These are phyloP conservation scores for Talaromyces marneffei DNA, from an alignment of 2,329 filamentous ascomycete species.

Conservation along the genomic window DNA sequence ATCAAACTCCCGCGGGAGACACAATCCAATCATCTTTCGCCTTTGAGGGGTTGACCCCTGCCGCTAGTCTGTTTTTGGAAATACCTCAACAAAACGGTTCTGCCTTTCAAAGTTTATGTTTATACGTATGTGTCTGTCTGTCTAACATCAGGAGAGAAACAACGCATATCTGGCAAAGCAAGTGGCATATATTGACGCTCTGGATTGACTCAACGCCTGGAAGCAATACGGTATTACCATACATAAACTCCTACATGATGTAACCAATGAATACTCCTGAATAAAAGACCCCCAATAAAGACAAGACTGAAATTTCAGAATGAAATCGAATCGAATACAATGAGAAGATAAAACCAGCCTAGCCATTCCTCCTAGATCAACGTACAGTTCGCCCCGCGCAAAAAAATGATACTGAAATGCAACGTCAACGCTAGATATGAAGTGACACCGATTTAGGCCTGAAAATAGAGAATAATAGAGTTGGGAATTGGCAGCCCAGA, in stretches of 20 bases:
- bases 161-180: background rate
- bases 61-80: background rate
- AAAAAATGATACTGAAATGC: background rate
- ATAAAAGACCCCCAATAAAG: too few species aligned
- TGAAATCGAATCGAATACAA: background rate
- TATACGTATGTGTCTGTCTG: too few species aligned
- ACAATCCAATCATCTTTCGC: background rate
- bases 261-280: background rate
- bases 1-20: background rate
- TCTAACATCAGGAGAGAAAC: background rate
- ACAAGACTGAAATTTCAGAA: background rate
- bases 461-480: background rate
- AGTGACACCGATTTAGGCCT: background rate
- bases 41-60: background rate
- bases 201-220: background rate
- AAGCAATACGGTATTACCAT: background rate
- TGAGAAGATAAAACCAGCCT: background rate
- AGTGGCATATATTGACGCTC: background rate
- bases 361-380: background rate
- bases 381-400: background rate
- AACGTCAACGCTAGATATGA: background rate
- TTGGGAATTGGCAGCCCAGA: background rate
- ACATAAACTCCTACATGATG: background rate
- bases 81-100: background rate
- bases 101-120: too few species aligned